A percentile compares a stretch with the other conserved stretches of the same genome.
phyloP scores from a whole-genome alignment of 306 rosid species.

The Urtica urens region DNA sequence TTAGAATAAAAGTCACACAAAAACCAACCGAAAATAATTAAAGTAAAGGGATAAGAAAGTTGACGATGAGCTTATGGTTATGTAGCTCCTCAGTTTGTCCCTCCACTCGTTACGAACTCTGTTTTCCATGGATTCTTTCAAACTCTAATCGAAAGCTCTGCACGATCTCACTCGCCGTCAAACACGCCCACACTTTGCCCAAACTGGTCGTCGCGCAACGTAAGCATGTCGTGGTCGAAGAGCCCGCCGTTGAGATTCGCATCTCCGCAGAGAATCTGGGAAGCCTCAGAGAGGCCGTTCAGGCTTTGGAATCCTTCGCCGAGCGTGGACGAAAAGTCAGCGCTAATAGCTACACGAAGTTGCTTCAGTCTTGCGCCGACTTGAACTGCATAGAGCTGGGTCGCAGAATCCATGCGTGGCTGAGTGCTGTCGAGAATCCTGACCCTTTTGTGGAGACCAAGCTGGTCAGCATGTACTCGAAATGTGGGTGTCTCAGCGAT shows the following conservation, averaged over 20 bases:
- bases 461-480: slow-evolving; percentile 76
- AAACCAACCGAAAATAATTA: not conserved
- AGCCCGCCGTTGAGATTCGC: no score
- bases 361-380: slow-evolving; percentile 73
- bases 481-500: slow-evolving; percentile 56
- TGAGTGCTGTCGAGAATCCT: slow-evolving; percentile 34
- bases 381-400: slow-evolving; percentile 46
- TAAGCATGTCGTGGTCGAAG: slow-evolving; percentile 7
- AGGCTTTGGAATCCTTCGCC: slow-evolving; percentile 47
- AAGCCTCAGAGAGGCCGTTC: slow-evolving; percentile 43
- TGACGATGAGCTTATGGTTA: slow-evolving; percentile 33
- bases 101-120: slow-evolving; percentile 18
- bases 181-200: not conserved
- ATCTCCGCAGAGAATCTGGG: no score
- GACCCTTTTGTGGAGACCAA: slow-evolving; percentile 77
- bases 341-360: slow-evolving; percentile 41
- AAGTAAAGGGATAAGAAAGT: not conserved
- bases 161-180: no score
- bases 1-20: no score
- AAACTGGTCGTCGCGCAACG: slow-evolving; percentile 15
- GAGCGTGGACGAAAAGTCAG: slow-evolving; percentile 45
- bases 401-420: slow-evolving; percentile 57
- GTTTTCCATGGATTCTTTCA: slow-evolving; percentile 10
- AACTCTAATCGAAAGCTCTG: slow-evolving; percentile 21
- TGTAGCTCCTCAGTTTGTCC: slow-evolving; percentile 24